Base-by-base conservation (phyloP, 352 stramenopile genomes). In the Phytophthora multivora region DNA sequence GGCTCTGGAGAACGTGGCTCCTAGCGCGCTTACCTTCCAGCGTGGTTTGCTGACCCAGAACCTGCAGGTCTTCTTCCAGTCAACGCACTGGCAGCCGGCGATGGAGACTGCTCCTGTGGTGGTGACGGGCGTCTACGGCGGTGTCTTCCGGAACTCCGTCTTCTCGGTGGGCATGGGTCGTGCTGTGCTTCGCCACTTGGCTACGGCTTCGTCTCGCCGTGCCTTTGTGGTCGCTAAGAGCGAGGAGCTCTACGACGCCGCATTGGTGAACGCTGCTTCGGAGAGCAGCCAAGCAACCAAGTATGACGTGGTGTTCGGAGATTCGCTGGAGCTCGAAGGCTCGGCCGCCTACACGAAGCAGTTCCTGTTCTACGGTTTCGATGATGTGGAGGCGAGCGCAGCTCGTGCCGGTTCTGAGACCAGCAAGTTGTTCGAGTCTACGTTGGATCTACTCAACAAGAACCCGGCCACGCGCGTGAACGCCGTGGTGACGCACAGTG, bases 291-390 rank as follows among this genome's bases (percentile, higher is more conserved):
- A 95, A n/a, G 81, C 77, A 12, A 68, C 41, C 6, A 72, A 65
- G 51, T 56, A 88, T 19, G 79, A 91, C 50, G 79, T 89, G 5
- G 60, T 90, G 33, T 88, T 80, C 39, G 79, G 81, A 16, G 58
- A 75, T 4, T 46, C 25, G 8, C 65, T 82, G 10, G 77, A 89
- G 46, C 65, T 86, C 13, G 56, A 70, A 15, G 69, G 57, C 28
- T 53, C 53, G 0, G 79, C 83, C 26, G 73, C 74, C 1, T 89
- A 82, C 66, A 83, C 87, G 9, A 97, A 92, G 53, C 87, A 98
- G 68, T 97, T 89, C 69, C 75, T 98, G 46, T 91, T 98, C 63
- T 97, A 82, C 72, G 88, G 89, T 35, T 96, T 92, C 63, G 87
- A 90, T 35, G 87, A 83, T 43, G 86, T 93, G 40, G 78, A 88